phyloP scores from a whole-genome alignment of 805 yeast species.

The Huiozyma naganishii region DNA sequence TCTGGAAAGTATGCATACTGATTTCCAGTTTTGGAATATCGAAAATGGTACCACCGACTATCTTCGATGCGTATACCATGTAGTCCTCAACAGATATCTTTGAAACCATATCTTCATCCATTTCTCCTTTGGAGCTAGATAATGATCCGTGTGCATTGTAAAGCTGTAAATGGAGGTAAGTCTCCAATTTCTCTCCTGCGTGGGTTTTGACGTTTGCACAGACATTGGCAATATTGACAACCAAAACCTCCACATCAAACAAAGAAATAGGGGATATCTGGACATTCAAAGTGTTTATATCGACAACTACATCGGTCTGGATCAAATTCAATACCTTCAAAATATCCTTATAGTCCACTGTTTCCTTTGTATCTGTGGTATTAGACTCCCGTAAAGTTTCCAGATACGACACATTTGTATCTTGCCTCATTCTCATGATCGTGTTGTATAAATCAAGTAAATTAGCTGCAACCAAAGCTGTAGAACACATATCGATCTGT shows the following conservation, averaged over 20 bases:
- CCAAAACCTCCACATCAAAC: conserved; percentile 65
- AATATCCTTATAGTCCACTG: conserved; percentile 22
- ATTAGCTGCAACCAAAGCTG: conserved; percentile 80
- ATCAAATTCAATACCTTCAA: conserved; percentile 29
- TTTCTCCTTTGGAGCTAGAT: conserved; percentile 43
- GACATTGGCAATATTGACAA: conserved; percentile 44
- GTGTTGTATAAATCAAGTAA: conserved; percentile 68
- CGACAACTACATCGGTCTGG: conserved; percentile 58
- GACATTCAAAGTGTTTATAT: conserved; percentile 42
- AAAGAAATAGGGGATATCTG: conserved; percentile 79
- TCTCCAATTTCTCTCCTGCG: conserved; percentile 31
- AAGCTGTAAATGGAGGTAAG: conserved; percentile 49
- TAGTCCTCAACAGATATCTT: conserved; percentile 43
- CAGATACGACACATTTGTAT: conserved; percentile 57
- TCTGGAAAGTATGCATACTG: conserved; percentile 67
- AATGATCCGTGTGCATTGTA: conserved; percentile 58
- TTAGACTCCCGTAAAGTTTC: conserved; percentile 62
- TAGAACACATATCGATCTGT: conserved; percentile 50
- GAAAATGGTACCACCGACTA: conserved; percentile 72
- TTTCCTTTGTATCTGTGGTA: conserved; percentile 16
- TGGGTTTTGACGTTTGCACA: conserved; percentile 39
- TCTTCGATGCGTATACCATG: conserved; percentile 41
- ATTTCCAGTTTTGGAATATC: conserved; percentile 67
- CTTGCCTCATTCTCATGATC: conserved; percentile 59
- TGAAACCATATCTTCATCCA: conserved; percentile 38